Percentiles rank a stretch among this genome's conserved stretches.
Evolutionary conservation across 1,284 basidiomycete species (phyloP).

Genomic region (Marasmius fiardii): DNA sequence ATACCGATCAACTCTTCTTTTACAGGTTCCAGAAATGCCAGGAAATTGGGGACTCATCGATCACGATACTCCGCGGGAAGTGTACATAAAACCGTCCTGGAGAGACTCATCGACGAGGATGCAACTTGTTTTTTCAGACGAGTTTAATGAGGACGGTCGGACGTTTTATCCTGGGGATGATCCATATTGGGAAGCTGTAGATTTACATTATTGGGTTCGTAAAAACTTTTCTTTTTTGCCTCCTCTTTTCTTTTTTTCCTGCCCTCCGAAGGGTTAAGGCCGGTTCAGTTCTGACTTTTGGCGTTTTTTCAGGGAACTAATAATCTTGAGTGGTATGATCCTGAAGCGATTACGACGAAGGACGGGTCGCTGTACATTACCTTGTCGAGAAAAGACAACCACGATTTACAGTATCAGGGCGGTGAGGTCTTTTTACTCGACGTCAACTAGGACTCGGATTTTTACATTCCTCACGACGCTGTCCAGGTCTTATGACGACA

Average conservation of each 20-base stretch:
- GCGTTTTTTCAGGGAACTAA: slow-evolving; percentile 1
- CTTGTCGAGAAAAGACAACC: slow-evolving; percentile 4
- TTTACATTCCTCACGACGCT: too few relatives aligned
- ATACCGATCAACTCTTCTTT: neutral
- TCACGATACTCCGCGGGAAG: slow-evolving; percentile 65
- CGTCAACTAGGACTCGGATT: too few relatives aligned
- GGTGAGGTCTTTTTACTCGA: too few relatives aligned
- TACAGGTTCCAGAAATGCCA: slow-evolving; percentile 60
- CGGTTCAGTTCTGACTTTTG: neutral
- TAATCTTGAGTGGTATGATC: slow-evolving; percentile 15
- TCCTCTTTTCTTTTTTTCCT: too few relatives aligned
- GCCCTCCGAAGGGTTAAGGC: too few relatives aligned
- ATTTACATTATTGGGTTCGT: slow-evolving; percentile 10
- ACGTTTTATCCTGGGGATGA: slow-evolving; percentile 17
- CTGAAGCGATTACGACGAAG: slow-evolving; percentile 16
- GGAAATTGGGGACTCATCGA: slow-evolving; percentile 77
- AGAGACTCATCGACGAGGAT: slow-evolving; percentile 44
- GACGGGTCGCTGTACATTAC: slow-evolving; percentile 12
- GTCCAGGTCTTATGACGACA: too few relatives aligned
- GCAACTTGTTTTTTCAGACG: slow-evolving; percentile 43
- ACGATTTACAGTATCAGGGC: slow-evolving; percentile 10
- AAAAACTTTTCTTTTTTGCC: too few relatives aligned
- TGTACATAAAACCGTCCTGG: slow-evolving; percentile 57
- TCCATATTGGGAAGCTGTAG: slow-evolving; percentile 10
- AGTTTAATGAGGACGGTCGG: slow-evolving; percentile 19